These are phyloP conservation scores for Phytophthora sansomeana DNA, from an alignment of 352 stramenopile genomes.

Conservation along the genomic window DNA sequence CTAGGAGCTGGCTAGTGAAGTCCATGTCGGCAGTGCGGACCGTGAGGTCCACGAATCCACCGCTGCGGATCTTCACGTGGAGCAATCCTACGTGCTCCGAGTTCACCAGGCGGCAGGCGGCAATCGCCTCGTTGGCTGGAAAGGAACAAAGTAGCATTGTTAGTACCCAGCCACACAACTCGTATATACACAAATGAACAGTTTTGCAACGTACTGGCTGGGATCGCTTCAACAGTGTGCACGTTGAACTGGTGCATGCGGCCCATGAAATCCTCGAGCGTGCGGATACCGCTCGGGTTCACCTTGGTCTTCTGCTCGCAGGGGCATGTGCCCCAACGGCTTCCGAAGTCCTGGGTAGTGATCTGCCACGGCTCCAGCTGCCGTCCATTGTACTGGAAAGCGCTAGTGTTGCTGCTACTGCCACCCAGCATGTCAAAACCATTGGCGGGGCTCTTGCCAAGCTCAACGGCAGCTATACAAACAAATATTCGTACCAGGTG, in stretches of 20 bases:
- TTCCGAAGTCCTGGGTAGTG: constrained; percentile 89
- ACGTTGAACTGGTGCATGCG: constrained; percentile 84
- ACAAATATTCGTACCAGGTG: constrained; percentile 10
- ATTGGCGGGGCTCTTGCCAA: constrained; percentile 49
- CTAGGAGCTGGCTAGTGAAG: constrained; percentile 82
- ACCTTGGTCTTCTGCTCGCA: constrained; percentile 90
- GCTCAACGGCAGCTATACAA: constrained; percentile 48
- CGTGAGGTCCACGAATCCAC: constrained; percentile 85
- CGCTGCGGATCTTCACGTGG: constrained; percentile 87
- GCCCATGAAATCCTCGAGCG: constrained; percentile 84
- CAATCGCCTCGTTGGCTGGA: constrained; percentile 89
- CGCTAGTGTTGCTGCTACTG: constrained; percentile 38
- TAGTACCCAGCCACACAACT: constrained; percentile 14
- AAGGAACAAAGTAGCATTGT: constrained; percentile 10
- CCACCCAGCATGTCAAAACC: constrained; percentile 40
- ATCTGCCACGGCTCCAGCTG: constrained; percentile 86
- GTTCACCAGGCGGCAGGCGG: constrained; percentile 76
- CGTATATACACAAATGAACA: constrained; percentile 21
- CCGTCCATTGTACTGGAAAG: constrained; percentile 86
- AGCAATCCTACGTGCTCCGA: constrained; percentile 87
- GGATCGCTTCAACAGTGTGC: constrained; percentile 87
- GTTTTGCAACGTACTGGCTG: constrained; percentile 71
- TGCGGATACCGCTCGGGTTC: constrained; percentile 78
- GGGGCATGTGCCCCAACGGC: constrained; percentile 80
- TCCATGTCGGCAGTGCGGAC: constrained; percentile 86